Percentiles rank a stretch among this genome's conserved stretches.
Conservation (phyloP, 495 filamentous ascomycete genomes). For the Talaromyces liani region DNA sequence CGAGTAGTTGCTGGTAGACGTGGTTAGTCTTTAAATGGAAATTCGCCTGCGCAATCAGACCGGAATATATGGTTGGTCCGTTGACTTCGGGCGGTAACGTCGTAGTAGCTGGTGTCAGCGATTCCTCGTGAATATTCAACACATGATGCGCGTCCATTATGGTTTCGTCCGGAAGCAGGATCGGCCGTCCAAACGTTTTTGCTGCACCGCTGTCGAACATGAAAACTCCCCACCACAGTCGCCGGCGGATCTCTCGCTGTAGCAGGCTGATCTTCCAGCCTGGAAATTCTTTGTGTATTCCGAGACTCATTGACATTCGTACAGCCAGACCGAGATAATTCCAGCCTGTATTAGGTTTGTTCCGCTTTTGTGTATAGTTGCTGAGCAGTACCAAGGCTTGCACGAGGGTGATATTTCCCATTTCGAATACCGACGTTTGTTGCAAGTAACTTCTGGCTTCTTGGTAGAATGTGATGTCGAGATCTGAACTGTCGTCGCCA, state of each 20-base stretch:
- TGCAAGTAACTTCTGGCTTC: conserved; percentile 33
- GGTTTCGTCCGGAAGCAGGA: conserved; percentile 35
- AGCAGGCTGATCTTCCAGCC: conserved; percentile 47
- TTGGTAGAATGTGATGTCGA: conserved; percentile 43
- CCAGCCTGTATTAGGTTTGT: conserved; percentile 50
- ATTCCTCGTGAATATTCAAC: conserved; percentile 42
- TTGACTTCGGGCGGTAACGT: conserved; percentile 32
- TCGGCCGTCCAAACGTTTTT: conserved; percentile 41
- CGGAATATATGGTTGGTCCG: conserved; percentile 42
- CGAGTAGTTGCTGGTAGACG: conserved; percentile 37
- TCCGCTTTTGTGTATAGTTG: conserved; percentile 48
- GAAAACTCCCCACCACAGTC: conserved; percentile 42
- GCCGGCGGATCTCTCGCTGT: conserved; percentile 36
- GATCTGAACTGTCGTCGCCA: conserved; percentile 38
- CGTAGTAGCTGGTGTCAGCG: conserved; percentile 35
- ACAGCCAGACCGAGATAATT: conserved; percentile 46
- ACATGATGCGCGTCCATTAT: conserved; percentile 42
- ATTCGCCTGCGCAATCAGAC: conserved; percentile 37
- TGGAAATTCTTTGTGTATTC: conserved; percentile 48
- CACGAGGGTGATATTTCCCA: conserved; percentile 43
- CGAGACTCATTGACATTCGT: conserved; percentile 46
- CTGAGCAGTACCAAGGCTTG: conserved; percentile 45
- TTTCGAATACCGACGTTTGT: conserved; percentile 41
- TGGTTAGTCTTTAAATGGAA: conserved; percentile 44
- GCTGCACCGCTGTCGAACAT: conserved; percentile 42